These are phyloP conservation scores for rapeseed (Brassica napus) DNA, from an alignment of 345 rosid genomes.

Conservation along the genomic window Da-Ae NC_063447.1:62763001-62763500, in stretches of 20 bases:
- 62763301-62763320: constrained; percentile 39
- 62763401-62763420: constrained; percentile 31
- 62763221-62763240: background rate
- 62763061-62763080: background rate
- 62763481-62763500: constrained; percentile 59
- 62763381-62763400: constrained; percentile 13
- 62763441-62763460: background rate
- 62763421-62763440: constrained; percentile 20
- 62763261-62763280: constrained; percentile 16
- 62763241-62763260: background rate
- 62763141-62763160: background rate
- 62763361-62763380: constrained; percentile 26
- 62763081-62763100: background rate
- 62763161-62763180: background rate
- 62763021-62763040: too few relatives aligned
- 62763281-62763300: constrained; percentile 28
- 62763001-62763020: too few relatives aligned
- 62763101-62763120: background rate
- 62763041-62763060: background rate
- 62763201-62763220: constrained; percentile 42
- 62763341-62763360: constrained; percentile 37
- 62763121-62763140: constrained; percentile 1
- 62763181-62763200: constrained; percentile 31
- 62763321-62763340: constrained; percentile 24
- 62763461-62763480: background rate